Percentiles rank a stretch among this genome's conserved stretches.
These are phyloP conservation scores for Pholiota molesta DNA, from an alignment of 768 basidiomycete genomes.

Conservation along the genomic window DNA sequence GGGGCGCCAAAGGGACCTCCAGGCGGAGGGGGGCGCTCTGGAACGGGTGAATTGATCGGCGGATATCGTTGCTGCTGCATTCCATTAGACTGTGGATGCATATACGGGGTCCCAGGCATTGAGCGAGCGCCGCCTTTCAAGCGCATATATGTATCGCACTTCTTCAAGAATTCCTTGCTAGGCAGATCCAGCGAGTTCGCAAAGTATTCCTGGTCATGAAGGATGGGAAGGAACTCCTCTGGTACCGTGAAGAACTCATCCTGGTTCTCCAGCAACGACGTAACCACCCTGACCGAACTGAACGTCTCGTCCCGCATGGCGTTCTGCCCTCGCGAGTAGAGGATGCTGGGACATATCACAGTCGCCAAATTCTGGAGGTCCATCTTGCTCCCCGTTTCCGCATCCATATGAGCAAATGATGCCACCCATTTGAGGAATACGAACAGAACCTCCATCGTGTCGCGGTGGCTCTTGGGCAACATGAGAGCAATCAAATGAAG, in stretches of 20 bases:
- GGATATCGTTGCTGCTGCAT: slow-evolving; percentile 29
- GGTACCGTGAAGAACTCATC: slow-evolving; percentile 97
- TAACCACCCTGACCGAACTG: slow-evolving; percentile 82
- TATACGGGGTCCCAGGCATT: slow-evolving; percentile 38
- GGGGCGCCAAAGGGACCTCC: slow-evolving; percentile 38
- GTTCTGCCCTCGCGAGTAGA: slow-evolving; percentile 86
- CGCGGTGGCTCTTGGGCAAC: slow-evolving; percentile 91
- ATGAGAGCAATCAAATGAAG: slow-evolving; percentile 86
- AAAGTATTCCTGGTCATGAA: slow-evolving; percentile 94
- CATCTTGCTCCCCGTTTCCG: slow-evolving; percentile 98
- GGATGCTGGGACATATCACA: slow-evolving; percentile 97
- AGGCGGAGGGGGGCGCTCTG: slow-evolving; percentile 48
- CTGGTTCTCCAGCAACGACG: slow-evolving; percentile 86
- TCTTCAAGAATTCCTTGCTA: slow-evolving; percentile 94
- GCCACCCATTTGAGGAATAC: slow-evolving; percentile 99
- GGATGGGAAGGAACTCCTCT: slow-evolving; percentile 81
- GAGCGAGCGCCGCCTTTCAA: slow-evolving; percentile 66
- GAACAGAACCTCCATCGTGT: slow-evolving; percentile 97
- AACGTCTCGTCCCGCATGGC: slow-evolving; percentile 94
- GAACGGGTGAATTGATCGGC: slow-evolving; percentile 37
- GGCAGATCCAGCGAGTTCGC: slow-evolving; percentile 85
- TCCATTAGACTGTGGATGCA: slow-evolving; percentile 41
- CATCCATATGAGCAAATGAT: slow-evolving; percentile 97
- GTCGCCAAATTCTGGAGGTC: slow-evolving; percentile 94
- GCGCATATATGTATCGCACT: slow-evolving; percentile 89